Evolutionary conservation across 2,329 filamentous ascomycete genomes (phyloP).

Genomic region (Ascochyta viciae-villosae): DNA sequence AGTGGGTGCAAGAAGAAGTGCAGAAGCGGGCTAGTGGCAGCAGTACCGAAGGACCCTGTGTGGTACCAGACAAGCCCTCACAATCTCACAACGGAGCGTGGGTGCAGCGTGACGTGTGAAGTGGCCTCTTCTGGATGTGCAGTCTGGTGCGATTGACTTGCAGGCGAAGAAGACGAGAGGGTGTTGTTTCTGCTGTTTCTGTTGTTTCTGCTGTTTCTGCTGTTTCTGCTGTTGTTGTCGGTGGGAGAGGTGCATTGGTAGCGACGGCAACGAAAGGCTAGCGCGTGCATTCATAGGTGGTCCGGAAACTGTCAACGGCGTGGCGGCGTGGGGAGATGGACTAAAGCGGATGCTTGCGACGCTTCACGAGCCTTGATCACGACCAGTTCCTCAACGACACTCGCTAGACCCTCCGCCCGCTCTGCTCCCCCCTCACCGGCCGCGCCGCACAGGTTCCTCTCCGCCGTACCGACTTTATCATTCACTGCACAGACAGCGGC

Average conservation of each 20-base stretch:
- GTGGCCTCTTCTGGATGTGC: slow-evolving; percentile 1
- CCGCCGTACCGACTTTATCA: neutral
- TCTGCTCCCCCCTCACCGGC: slow-evolving; percentile 3
- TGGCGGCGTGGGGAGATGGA: neutral
- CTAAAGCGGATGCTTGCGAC: slow-evolving; percentile 7
- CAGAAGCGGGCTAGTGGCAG: slow-evolving; percentile 1
- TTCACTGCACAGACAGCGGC: slow-evolving; percentile 9
- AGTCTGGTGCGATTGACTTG: neutral
- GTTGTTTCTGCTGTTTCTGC: neutral
- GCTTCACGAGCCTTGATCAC: neutral
- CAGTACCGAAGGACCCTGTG: slow-evolving; percentile 1
- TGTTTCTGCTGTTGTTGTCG: neutral
- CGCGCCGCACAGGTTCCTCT: slow-evolving; percentile 5
- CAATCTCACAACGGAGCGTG: neutral
- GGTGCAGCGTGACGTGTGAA: slow-evolving; percentile 3
- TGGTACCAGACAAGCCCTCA: slow-evolving; percentile 1
- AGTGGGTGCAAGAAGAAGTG: slow-evolving; percentile 1
- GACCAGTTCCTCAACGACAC: slow-evolving; percentile 4
- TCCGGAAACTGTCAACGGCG: neutral
- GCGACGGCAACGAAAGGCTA: slow-evolving; percentile 10
- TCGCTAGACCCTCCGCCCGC: slow-evolving; percentile 3
- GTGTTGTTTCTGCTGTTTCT: neutral
- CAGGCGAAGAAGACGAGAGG: neutral
- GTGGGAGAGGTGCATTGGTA: slow-evolving; percentile 7
- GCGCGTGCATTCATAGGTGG: slow-evolving; percentile 1